Percentiles rank a stretch among this genome's conserved stretches.
These are phyloP conservation scores for Solanum tacnaense DNA, from an alignment of 257 asterid species.

Conservation along the genomic window DNA sequence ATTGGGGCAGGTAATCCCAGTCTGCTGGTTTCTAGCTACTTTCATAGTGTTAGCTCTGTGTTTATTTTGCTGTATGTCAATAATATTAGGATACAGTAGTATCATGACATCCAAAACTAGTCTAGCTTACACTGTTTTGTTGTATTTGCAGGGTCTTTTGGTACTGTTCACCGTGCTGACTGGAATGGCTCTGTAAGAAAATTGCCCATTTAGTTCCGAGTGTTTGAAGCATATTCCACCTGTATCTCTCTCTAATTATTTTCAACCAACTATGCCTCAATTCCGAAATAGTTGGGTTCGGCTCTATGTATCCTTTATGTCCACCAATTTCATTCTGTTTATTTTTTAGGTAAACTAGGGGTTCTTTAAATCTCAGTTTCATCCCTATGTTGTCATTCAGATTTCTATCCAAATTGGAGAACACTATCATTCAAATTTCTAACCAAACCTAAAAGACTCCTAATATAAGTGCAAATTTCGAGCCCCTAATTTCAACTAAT, in stretches of 20 bases:
- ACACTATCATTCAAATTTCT: neutral
- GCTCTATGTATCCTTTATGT: neutral
- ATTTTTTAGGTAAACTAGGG: neutral
- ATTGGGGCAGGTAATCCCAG: constrained; percentile 78
- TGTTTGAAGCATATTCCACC: neutral
- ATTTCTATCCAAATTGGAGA: neutral
- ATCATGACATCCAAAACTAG: neutral
- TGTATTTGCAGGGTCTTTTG: constrained; percentile 77
- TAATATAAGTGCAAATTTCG: neutral
- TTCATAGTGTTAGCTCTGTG: neutral
- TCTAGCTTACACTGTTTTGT: constrained; percentile 4
- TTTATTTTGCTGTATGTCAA: neutral
- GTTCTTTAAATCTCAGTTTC: neutral
- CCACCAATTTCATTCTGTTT: neutral
- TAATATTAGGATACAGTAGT: neutral
- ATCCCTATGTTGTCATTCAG: neutral
- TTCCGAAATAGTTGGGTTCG: neutral
- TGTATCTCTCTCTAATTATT: neutral
- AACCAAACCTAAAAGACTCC: neutral
- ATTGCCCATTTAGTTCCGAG: constrained; percentile 6
- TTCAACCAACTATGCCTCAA: neutral
- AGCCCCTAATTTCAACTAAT: neutral
- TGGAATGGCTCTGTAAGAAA: constrained; percentile 95
- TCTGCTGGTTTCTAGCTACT: constrained; percentile 5
- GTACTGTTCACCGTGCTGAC: constrained; percentile 94